phyloP scores from a whole-genome alignment of 164 flowering plant genomes.

The Litsea cubeba region DNA sequence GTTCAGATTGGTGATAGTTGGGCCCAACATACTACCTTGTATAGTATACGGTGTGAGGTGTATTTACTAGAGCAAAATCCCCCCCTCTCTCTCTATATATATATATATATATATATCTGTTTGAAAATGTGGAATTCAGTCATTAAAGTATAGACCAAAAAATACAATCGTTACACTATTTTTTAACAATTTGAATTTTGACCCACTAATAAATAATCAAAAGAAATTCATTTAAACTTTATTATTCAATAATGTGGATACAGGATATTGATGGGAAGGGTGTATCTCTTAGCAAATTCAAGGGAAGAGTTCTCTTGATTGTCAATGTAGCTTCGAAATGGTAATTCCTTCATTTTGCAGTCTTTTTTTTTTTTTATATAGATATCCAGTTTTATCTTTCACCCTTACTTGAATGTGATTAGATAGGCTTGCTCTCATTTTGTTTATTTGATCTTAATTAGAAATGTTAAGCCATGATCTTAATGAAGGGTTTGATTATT shows the following conservation, averaged over 20 bases:
- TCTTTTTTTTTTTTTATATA: not conserved
- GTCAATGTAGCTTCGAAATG: conserved; percentile 95
- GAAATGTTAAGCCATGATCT: not conserved
- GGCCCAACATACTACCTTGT: too few relatives aligned
- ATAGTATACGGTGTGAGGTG: too few relatives aligned
- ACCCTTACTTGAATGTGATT: not conserved
- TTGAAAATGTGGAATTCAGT: too few relatives aligned
- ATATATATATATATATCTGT: too few relatives aligned
- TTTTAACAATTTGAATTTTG: not conserved
- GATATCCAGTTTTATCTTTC: not conserved
- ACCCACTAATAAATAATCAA: not conserved
- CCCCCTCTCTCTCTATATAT: too few relatives aligned
- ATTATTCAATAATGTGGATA: conserved; percentile 5
- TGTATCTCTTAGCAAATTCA: conserved; percentile 73
- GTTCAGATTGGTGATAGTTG: too few relatives aligned
- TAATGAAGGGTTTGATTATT: not conserved
- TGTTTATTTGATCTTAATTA: not conserved
- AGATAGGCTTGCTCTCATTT: not conserved
- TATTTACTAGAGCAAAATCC: too few relatives aligned
- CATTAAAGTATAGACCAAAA: too few relatives aligned
- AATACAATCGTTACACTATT: not conserved
- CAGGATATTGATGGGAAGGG: conserved; percentile 91
- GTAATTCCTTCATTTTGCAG: conserved; percentile 25
- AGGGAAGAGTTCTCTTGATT: conserved; percentile 78
- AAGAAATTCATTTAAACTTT: not conserved